These are phyloP conservation scores for Ceratorhiza oryzae-sativae DNA, from an alignment of 1,284 basidiomycete species.

Conservation along the genomic window DNA sequence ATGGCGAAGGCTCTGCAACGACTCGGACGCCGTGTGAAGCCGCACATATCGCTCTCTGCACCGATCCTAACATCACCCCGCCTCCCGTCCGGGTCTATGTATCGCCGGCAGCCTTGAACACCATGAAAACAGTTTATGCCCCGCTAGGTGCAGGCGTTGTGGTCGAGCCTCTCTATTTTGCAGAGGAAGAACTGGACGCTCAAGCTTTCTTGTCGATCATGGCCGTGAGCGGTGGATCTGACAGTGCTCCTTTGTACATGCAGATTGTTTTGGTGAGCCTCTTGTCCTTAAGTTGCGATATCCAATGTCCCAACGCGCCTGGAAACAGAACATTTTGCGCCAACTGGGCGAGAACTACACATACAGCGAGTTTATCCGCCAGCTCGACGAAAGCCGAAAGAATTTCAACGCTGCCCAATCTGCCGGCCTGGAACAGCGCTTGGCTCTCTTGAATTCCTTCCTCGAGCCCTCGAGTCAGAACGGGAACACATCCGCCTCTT, in stretches of 20 bases:
- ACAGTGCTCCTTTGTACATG: constrained; percentile 68
- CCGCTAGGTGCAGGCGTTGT: constrained; percentile 58
- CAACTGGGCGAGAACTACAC: constrained; percentile 59
- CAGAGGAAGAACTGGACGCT: constrained; percentile 69
- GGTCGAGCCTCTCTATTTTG: constrained; percentile 65
- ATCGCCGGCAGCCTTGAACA: constrained; percentile 65
- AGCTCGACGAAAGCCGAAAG: constrained; percentile 58
- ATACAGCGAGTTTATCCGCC: constrained; percentile 57
- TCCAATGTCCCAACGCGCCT: background rate
- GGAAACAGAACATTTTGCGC: constrained; percentile 52
- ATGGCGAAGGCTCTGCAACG: constrained; percentile 65
- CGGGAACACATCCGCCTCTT: background rate
- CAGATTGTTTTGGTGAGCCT: constrained; percentile 64
- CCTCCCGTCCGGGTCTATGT: constrained; percentile 67
- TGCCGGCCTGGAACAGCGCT: constrained; percentile 44
- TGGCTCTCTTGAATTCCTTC: constrained; percentile 45
- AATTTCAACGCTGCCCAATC: constrained; percentile 44
- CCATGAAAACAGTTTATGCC: constrained; percentile 64
- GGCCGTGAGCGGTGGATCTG: constrained; percentile 63
- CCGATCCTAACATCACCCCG: constrained; percentile 51
- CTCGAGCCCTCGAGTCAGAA: constrained; percentile 28
- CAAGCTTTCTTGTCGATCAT: constrained; percentile 71
- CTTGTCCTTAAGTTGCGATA: constrained; percentile 37
- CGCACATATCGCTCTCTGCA: constrained; percentile 62
- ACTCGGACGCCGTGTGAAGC: constrained; percentile 67